Evolutionary conservation across 2,329 filamentous ascomycete genomes (phyloP).

Genomic region (Madurella fahalii): DNA sequence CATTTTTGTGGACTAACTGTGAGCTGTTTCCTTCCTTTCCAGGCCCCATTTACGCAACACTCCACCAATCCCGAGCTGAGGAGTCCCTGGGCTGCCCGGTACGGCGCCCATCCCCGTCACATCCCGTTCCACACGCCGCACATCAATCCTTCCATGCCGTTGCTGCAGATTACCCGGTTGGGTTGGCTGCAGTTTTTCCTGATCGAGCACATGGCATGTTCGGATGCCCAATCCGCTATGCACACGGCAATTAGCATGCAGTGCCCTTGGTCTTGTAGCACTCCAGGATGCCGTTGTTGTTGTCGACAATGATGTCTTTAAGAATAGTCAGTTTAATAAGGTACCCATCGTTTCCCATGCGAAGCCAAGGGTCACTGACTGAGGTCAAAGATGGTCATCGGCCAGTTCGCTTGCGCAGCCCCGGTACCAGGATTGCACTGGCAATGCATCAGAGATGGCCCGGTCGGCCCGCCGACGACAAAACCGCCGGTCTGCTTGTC

Average conservation of each 20-base stretch:
- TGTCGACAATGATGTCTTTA: conserved; percentile 24
- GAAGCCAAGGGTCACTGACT: conserved; percentile 13
- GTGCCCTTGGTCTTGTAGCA: conserved; percentile 19
- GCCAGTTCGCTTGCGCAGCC: conserved; percentile 21
- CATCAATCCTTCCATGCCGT: no score
- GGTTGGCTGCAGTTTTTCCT: background rate
- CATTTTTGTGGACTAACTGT: no score
- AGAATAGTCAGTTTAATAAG: background rate
- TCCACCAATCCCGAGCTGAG: no score
- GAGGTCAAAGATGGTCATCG: conserved; percentile 23
- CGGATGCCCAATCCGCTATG: background rate
- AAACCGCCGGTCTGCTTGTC: conserved; percentile 13
- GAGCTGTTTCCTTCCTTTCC: no score
- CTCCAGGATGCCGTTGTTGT: conserved; percentile 23
- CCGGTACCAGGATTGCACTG: conserved; percentile 24
- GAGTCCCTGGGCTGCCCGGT: no score
- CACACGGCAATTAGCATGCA: conserved; percentile 5
- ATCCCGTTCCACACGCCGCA: no score
- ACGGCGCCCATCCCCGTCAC: no score
- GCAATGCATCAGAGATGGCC: conserved; percentile 20
- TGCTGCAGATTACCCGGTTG: no score
- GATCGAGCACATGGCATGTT: background rate
- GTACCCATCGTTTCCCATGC: background rate
- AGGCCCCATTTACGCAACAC: no score
- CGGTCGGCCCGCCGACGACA: conserved; percentile 7